Conservation (phyloP, 2,329 filamentous ascomycete genomes). For the Pseudocercospora vitis region DNA sequence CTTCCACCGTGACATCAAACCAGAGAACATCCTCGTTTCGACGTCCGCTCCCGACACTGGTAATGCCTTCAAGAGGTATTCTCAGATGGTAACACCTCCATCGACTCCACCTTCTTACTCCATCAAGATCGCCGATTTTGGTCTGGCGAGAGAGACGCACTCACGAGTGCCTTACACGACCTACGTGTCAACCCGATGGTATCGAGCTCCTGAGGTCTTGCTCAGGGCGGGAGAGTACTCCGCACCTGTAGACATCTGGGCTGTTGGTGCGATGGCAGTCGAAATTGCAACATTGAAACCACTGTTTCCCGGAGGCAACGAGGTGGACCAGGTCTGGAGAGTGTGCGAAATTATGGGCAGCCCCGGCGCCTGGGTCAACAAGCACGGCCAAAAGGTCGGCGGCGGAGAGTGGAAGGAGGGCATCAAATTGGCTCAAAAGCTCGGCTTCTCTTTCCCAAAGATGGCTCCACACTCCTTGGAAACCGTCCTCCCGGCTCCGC, state of each 20-base stretch:
- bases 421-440: constrained; percentile 85
- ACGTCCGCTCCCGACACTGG: constrained; percentile 80
- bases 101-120: constrained; percentile 92
- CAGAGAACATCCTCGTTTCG: constrained; percentile 96
- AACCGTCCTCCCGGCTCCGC: constrained; percentile 82
- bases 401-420: constrained; percentile 98
- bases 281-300: constrained; percentile 96
- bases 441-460: constrained; percentile 97
- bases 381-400: constrained; percentile 79
- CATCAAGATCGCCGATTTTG: constrained; percentile 98
- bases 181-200: constrained; percentile 98
- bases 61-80: constrained; percentile 90
- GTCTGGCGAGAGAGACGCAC: constrained; percentile 93
- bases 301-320: constrained; percentile 93
- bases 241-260: constrained; percentile 97
- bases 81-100: constrained; percentile 86
- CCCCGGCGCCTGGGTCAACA: constrained; percentile 97
- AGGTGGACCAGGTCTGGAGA: constrained; percentile 98
- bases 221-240: constrained; percentile 95
- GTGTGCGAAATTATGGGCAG: constrained; percentile 99
- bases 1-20: constrained; percentile 99
- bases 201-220: constrained; percentile 87
- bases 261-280: constrained; percentile 96
- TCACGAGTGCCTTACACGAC: constrained; percentile 96
- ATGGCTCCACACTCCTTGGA: constrained; percentile 98